phyloP scores from a whole-genome alignment of 371 early-diverging fungal species.

The Actinomortierella wolfii region DNA sequence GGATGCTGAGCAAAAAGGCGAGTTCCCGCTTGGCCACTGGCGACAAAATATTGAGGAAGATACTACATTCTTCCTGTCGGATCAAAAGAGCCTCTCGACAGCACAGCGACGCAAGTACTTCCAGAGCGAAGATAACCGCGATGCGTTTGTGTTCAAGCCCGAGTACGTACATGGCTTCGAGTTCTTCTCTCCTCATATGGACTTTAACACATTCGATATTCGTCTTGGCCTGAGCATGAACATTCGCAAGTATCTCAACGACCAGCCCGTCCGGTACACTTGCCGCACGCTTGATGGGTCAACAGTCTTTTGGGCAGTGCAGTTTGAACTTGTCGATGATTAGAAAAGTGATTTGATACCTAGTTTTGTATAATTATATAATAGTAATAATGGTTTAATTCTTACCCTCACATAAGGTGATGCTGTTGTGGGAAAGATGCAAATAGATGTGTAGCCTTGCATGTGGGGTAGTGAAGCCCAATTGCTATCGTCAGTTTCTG shows the following conservation, averaged over 20 bases:
- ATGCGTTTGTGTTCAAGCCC: constrained; percentile 56
- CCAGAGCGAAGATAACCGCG: constrained; percentile 59
- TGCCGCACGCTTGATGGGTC: constrained; percentile 53
- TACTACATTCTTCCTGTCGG: constrained; percentile 26
- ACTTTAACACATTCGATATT: constrained; percentile 77
- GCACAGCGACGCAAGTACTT: constrained; percentile 64
- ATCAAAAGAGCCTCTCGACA: constrained; percentile 19
- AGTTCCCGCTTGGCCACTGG: constrained; percentile 24
- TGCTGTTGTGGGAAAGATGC: too few relatives aligned
- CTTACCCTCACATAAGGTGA: too few relatives aligned
- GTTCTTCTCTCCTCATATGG: constrained; percentile 75
- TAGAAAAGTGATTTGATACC: too few relatives aligned
- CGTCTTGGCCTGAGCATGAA: constrained; percentile 70
- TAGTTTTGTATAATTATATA: too few relatives aligned
- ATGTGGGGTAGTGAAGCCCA: too few relatives aligned
- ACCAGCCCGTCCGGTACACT: constrained; percentile 70
- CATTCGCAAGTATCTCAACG: constrained; percentile 62
- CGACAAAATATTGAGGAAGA: constrained; percentile 36
- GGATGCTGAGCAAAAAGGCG: not conserved
- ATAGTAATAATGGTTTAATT: too few relatives aligned
- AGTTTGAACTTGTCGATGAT: constrained; percentile 54
- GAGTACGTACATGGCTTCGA: constrained; percentile 70
- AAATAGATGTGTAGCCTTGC: too few relatives aligned
- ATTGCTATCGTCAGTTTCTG: too few relatives aligned
- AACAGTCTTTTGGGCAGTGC: constrained; percentile 54